phyloP scores from a whole-genome alignment of 306 rosid species.

The Vicia villosa region DNA sequence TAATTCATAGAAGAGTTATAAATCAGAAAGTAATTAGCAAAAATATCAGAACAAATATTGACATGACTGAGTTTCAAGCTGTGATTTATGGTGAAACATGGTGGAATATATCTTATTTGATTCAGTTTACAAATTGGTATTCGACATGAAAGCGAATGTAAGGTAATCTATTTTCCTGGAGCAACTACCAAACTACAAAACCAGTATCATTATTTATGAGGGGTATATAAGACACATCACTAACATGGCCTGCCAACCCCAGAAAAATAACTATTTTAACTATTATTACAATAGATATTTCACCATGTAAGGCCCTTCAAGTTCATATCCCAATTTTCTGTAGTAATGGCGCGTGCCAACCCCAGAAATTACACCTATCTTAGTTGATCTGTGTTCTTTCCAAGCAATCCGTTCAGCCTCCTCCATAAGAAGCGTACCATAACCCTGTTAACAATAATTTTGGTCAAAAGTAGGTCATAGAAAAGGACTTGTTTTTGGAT shows the following conservation, averaged over 20 bases:
- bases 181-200: slow-evolving; percentile 13
- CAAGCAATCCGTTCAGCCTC: slow-evolving; percentile 85
- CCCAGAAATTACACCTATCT: slow-evolving; percentile 91
- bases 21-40: no score
- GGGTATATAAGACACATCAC: slow-evolving; percentile 22
- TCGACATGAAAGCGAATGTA: neutral
- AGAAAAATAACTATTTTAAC: slow-evolving; percentile 15
- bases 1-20: no score
- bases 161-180: neutral
- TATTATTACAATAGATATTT: slow-evolving; percentile 54
- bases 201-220: neutral
- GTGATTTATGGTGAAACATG: no score
- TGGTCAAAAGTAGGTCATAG: slow-evolving; percentile 12
- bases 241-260: slow-evolving; percentile 34
- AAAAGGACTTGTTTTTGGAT: neutral
- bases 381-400: slow-evolving; percentile 79
- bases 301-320: slow-evolving; percentile 99
- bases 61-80: no score
- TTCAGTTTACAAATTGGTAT: no score
- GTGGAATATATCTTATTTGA: no score
- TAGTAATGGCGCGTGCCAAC: slow-evolving; percentile 96
- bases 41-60: no score
- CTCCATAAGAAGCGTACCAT: slow-evolving; percentile 97
- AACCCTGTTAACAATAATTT: slow-evolving; percentile 59
- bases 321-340: slow-evolving; percentile 87